phyloP scores from a whole-genome alignment of 2,329 filamentous ascomycete genomes.

The Pseudogymnoascus sp. region DNA sequence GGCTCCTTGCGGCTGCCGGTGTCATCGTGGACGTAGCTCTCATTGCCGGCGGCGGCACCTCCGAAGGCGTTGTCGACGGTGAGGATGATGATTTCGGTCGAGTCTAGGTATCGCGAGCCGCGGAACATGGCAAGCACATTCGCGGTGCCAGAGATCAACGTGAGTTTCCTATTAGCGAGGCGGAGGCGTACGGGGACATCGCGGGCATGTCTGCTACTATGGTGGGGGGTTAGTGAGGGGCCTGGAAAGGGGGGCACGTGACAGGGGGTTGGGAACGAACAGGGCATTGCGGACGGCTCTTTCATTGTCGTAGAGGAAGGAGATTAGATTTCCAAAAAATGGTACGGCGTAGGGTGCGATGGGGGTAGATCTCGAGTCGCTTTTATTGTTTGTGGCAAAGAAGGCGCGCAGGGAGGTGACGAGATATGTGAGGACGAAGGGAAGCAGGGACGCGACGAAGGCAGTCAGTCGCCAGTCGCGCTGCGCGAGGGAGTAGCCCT shows the following conservation, averaged over 20 bases:
- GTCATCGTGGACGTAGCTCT: conserved; percentile 12
- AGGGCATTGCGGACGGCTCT: conserved; percentile 12
- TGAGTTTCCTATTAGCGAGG: conserved; percentile 13
- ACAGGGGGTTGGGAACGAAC: neutral
- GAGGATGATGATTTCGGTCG: conserved; percentile 10
- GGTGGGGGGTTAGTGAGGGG: neutral
- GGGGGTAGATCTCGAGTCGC: conserved; percentile 12
- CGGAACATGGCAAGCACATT: conserved; percentile 16
- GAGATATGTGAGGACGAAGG: neutral
- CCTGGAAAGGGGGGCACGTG: neutral
- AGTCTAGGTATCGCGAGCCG: conserved; percentile 14
- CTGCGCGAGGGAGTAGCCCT: neutral
- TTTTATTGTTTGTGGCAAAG: conserved; percentile 1
- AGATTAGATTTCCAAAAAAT: conserved; percentile 15
- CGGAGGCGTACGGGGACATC: conserved; percentile 15
- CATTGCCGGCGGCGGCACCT: neutral
- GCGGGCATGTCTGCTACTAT: conserved; percentile 14
- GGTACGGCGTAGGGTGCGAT: conserved; percentile 16
- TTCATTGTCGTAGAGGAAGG: conserved; percentile 16
- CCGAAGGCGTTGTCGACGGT: conserved; percentile 17
- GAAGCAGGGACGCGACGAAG: neutral
- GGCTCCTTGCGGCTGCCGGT: conserved; percentile 15
- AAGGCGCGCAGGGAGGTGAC: neutral
- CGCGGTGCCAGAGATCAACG: conserved; percentile 16
- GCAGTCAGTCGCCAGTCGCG: neutral